These are phyloP conservation scores for Diplodia mutila DNA, from an alignment of 2,329 filamentous ascomycete species.

Conservation along the genomic window DNA sequence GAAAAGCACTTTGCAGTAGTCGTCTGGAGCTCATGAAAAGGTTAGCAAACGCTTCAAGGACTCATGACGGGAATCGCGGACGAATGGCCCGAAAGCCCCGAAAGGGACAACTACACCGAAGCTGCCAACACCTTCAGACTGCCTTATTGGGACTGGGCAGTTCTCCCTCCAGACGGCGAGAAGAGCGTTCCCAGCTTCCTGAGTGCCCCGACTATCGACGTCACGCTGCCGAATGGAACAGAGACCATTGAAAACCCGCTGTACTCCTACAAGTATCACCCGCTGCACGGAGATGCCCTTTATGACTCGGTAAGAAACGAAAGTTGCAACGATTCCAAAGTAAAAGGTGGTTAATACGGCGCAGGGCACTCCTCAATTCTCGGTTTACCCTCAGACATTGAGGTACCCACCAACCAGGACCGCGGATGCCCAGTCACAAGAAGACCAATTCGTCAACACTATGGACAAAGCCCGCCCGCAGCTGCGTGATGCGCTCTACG, in stretches of 20 bases:
- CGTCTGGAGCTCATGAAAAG: not conserved
- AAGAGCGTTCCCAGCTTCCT: constrained; percentile 35
- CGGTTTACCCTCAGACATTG: constrained; percentile 50
- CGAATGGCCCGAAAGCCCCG: constrained; percentile 44
- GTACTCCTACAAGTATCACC: constrained; percentile 53
- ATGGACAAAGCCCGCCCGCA: constrained; percentile 32
- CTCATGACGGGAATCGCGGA: constrained; percentile 47
- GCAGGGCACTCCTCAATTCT: constrained; percentile 6
- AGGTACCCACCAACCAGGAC: constrained; percentile 55
- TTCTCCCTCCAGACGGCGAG: constrained; percentile 36
- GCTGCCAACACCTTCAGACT: constrained; percentile 48
- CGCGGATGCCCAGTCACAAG: constrained; percentile 58
- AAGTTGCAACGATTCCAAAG: not conserved
- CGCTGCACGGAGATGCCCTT: constrained; percentile 62
- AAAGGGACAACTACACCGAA: constrained; percentile 44
- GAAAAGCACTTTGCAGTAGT: not conserved
- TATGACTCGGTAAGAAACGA: constrained; percentile 58
- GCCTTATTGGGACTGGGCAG: constrained; percentile 57
- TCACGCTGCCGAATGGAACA: constrained; percentile 48
- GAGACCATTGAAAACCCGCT: constrained; percentile 50
- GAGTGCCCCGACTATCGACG: constrained; percentile 46
- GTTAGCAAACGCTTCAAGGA: constrained; percentile 48
- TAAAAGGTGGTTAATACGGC: not conserved
- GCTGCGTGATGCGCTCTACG: constrained; percentile 28
- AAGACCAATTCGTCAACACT: constrained; percentile 38